Base-by-base conservation (phyloP, 2,329 filamentous ascomycete species). In the Xylariaceae sp. region DNA sequence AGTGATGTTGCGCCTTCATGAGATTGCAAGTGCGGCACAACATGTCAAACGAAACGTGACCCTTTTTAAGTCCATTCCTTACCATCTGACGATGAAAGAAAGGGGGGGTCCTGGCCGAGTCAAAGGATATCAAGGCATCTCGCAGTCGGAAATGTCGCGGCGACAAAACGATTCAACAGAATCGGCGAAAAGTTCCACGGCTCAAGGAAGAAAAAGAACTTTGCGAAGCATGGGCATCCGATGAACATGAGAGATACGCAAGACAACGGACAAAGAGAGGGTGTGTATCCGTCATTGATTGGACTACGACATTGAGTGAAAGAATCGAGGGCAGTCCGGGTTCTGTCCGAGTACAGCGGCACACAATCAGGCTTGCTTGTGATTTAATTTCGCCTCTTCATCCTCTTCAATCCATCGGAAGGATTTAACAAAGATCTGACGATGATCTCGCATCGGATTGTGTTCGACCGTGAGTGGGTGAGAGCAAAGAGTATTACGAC, bases 71-170 rank as follows among this genome's bases (percentile, higher is more conserved):
- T 35, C 51, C 12, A 31, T 29, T 44, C 50, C 51, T 55, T 35
- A 56, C 53, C 44, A 19, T 43, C 9, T 19, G 35, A 2, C 6
- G 31, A 42, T 56, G 43, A 64, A 60, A 60, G 58, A 59, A 53
- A 56, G 47, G 50, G 50, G 55, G 44, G 37, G 51, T 48, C 19
- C 19, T 26, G 12, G 12, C 31, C 49, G 37, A 53, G 46, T 65
- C 61, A 65, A 67, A 67, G 58, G 34, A 48, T 45, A 31, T 42
- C 45, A 44, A 50, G 53, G 30, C 50, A 44, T 53, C 51, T 47
- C 49, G 47, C 49, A 43, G 40, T 55, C 30, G 31, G 45, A 12
- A 32, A 46, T 37, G 32, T 55, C 44, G 40, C 40, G 9, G 37
- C 42, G 39, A 51, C 51, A 50, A 55, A 52, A 48, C 44, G 27